Evolutionary conservation across 495 filamentous ascomycete species (phyloP).

Genomic region (Aspergillus indologenus): DNA sequence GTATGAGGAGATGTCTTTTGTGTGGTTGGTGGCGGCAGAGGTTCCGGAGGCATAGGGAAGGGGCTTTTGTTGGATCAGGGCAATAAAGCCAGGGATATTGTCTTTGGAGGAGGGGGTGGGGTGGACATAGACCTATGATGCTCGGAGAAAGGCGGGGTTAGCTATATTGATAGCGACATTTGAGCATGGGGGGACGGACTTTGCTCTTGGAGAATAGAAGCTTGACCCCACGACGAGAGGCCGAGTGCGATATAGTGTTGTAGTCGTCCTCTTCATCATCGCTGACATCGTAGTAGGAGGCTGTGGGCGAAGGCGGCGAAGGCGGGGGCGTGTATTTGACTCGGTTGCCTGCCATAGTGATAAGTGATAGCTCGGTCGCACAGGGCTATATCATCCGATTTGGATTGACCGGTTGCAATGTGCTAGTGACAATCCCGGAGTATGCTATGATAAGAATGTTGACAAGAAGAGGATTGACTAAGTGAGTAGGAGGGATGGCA

Average conservation of each 20-base stretch:
- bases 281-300: constrained; percentile 93
- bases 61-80: constrained; percentile 87
- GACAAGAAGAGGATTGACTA: not conserved
- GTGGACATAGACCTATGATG: constrained; percentile 85
- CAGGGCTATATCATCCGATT: not conserved
- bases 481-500: not conserved
- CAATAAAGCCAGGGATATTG: constrained; percentile 95
- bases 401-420: not conserved
- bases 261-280: constrained; percentile 96
- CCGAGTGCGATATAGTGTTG: constrained; percentile 86
- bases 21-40: not conserved
- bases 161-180: not conserved
- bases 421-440: not conserved
- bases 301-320: constrained; percentile 69
- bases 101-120: constrained; percentile 90
- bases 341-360: constrained; percentile 28
- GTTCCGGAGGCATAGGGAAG: constrained; percentile 30
- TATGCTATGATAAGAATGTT: too few species aligned
- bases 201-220: constrained; percentile 98
- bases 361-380: not conserved
- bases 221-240: constrained; percentile 81
- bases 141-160: constrained; percentile 8
- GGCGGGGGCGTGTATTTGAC: constrained; percentile 44
- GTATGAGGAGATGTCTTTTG: constrained; percentile 55
- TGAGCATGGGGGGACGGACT: constrained; percentile 38